Conservation (phyloP, 2,329 filamentous ascomycete genomes). For the Penicillium sp. region DNA sequence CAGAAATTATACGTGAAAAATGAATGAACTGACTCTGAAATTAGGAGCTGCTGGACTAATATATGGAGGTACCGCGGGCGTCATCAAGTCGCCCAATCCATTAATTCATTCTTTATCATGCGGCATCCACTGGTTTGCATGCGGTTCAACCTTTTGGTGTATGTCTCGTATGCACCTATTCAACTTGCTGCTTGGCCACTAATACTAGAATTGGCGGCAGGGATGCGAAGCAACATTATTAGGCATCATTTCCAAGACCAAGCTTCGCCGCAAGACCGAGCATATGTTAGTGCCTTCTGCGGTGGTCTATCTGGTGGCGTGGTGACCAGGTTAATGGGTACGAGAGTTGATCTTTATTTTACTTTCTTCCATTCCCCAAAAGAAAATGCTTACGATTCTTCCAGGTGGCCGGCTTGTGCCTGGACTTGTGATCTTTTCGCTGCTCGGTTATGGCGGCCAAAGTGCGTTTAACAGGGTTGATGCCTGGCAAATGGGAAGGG, state of each 20-base stretch:
- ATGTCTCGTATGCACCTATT: constrained; percentile 38
- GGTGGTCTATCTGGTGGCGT: constrained; percentile 68
- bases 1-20: background rate
- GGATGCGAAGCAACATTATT: constrained; percentile 49
- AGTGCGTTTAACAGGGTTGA: constrained; percentile 58
- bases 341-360: background rate
- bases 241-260: constrained; percentile 55
- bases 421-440: constrained; percentile 61
- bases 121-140: constrained; percentile 78
- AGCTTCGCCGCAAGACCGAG: constrained; percentile 62
- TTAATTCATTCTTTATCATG: constrained; percentile 72
- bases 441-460: constrained; percentile 64
- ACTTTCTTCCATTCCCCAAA: background rate
- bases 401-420: constrained; percentile 63
- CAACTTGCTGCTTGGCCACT: constrained; percentile 1
- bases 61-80: constrained; percentile 70
- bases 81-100: constrained; percentile 68
- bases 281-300: constrained; percentile 70
- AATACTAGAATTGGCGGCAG: constrained; percentile 28
- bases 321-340: constrained; percentile 61
- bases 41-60: constrained; percentile 59
- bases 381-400: constrained; percentile 14
- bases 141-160: constrained; percentile 80
- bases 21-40: constrained; percentile 3
- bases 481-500: constrained; percentile 47